A percentile compares a stretch with the other conserved stretches of the same genome.
phyloP scores from a whole-genome alignment of 768 basidiomycete genomes.

The Amanita pallidorosea region DNA sequence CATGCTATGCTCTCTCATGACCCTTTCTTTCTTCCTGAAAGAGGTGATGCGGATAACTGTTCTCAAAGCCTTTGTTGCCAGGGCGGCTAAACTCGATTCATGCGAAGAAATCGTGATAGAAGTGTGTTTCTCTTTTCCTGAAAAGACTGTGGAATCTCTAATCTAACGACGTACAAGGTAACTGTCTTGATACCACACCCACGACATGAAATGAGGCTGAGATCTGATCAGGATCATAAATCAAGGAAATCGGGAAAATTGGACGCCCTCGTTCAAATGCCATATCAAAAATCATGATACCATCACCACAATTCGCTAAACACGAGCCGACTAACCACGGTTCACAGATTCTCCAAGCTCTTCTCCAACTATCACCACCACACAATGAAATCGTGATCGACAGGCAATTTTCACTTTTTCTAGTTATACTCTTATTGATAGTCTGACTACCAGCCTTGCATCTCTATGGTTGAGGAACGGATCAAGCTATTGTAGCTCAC shows the following conservation, averaged over 20 bases:
- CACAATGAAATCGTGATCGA: slow-evolving; percentile 59
- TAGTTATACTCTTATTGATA: not conserved
- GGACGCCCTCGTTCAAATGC: no score
- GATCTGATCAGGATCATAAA: slow-evolving; percentile 16
- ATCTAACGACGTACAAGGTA: slow-evolving; percentile 39
- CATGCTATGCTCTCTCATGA: no score
- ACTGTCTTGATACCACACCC: slow-evolving; percentile 8
- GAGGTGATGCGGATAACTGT: no score
- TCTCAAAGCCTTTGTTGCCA: no score
- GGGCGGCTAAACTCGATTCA: no score
- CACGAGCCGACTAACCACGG: slow-evolving; percentile 71
- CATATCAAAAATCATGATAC: no score
- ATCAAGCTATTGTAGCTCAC: slow-evolving; percentile 37
- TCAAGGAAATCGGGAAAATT: slow-evolving; percentile 1
- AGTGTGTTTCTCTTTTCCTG: no score
- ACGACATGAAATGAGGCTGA: not conserved
- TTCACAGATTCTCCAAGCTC: slow-evolving; percentile 73
- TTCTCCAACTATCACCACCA: slow-evolving; percentile 59
- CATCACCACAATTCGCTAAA: slow-evolving; percentile 1
- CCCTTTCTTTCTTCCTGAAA: no score
- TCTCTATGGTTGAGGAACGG: slow-evolving; percentile 46
- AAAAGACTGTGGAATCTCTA: no score
- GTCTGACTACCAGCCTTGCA: slow-evolving; percentile 33
- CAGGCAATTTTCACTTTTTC: slow-evolving; percentile 36
- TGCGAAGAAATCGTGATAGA: no score